Base-by-base conservation (phyloP, 345 rosid species). In the Dipteronia dyeriana region DNA sequence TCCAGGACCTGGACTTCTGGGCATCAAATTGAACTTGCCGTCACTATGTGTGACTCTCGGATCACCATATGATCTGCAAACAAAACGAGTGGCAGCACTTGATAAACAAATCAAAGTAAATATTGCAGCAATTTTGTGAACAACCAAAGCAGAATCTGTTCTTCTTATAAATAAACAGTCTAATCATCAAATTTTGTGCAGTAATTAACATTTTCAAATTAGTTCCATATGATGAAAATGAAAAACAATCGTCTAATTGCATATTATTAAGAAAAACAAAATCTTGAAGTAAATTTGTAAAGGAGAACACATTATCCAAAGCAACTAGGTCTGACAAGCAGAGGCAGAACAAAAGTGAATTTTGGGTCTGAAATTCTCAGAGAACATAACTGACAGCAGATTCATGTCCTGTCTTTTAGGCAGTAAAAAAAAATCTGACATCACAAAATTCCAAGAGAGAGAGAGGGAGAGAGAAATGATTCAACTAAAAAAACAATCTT, bases 1-100 rank as follows among this genome's bases (percentile, higher is more conserved):
- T 66, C 79, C 84, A 11, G 88, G 78, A 47, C 88, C 84, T 0
- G 91, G 93, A 61, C 95, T 92, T 78, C 86, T 88, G 13, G 94
- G 78, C 59, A 83, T 73, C 67, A 59, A 80, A 68, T 77, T 81
- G 23, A 74, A 53, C 79, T 84, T 90, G 68, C 62, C 57, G n/a
- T 90, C 94, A 68, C 81, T 70, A 43, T 76, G 73, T 31, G 34
- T 31, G 61, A 87, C 89, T 83, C 95, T 91, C 73, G 72, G 63
- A 83, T 82, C 84, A 77, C 73, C 75, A 67, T 68, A 75, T 56
- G 63, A 83, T 74, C 85, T 65, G 81, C 65, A 59, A 77, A 65
- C 49, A 62, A 75, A 29, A 57, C 45, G 34, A 59, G 69, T 11
- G 54, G 61, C 39, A 62, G 68, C 60, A 45, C 45, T 47, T 45